These are phyloP conservation scores for Lagenidium giganteum DNA, from an alignment of 352 stramenopile genomes.

Conservation along the genomic window DNA sequence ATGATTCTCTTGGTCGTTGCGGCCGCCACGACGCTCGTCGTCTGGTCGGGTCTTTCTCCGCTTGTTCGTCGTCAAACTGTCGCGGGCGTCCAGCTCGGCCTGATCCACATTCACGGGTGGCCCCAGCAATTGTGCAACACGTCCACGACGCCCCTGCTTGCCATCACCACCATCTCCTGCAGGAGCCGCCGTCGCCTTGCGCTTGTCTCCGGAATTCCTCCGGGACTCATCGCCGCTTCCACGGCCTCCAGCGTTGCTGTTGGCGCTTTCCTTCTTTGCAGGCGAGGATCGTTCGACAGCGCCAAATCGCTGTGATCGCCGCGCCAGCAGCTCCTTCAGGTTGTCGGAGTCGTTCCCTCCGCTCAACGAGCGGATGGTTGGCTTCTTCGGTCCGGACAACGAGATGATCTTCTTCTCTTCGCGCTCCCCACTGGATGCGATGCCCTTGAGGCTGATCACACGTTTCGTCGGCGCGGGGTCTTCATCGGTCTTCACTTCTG, in stretches of 20 bases:
- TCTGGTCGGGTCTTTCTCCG: conserved; percentile 37
- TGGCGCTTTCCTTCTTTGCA: conserved; percentile 17
- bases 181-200: conserved; percentile 8
- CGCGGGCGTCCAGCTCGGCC: conserved; percentile 63
- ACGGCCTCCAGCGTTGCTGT: conserved; percentile 5
- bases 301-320: conserved; percentile 76
- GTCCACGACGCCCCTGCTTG: conserved; percentile 17
- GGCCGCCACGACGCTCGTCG: conserved; percentile 12
- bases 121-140: conserved; percentile 46
- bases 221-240: conserved; percentile 22
- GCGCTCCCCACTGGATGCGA: no score
- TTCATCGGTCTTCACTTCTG: not conserved
- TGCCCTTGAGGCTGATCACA: conserved; percentile 58
- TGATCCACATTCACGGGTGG: conserved; percentile 77
- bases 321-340: conserved; percentile 49
- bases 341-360: conserved; percentile 19
- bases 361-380: conserved; percentile 52
- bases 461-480: conserved; percentile 24
- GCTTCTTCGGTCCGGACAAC: conserved; percentile 22
- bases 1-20: conserved; percentile 26
- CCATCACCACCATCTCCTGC: no score
- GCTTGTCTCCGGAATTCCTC: conserved; percentile 1
- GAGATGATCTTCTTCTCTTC: conserved; percentile 50
- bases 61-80: conserved; percentile 51
- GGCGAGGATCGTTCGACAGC: conserved; percentile 24